Percentiles rank a stretch among this genome's conserved stretches.
Conservation (phyloP, 495 filamentous ascomycete genomes). For the Parathielavia appendiculata region DNA sequence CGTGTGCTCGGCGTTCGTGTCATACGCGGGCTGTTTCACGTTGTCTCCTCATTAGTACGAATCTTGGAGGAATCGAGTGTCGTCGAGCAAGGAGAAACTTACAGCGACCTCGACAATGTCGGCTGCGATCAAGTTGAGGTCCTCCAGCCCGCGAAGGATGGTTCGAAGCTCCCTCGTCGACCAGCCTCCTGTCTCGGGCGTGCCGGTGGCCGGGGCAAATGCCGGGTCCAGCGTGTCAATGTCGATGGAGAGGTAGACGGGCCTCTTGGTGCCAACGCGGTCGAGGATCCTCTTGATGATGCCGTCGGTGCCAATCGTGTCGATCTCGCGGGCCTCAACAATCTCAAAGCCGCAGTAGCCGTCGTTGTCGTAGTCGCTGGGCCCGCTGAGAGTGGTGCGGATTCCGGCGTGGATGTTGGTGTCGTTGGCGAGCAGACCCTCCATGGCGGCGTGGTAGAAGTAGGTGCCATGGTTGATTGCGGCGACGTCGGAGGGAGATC, state of each 20-base stretch:
- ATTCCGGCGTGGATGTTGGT: conserved; percentile 73
- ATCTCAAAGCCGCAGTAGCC: conserved; percentile 64
- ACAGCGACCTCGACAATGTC: conserved; percentile 79
- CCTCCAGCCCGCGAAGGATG: conserved; percentile 65
- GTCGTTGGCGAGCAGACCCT: conserved; percentile 67
- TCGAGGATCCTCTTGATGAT: conserved; percentile 58
- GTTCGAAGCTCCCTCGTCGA: conserved; percentile 67
- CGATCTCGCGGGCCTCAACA: conserved; percentile 68
- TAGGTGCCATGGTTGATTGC: conserved; percentile 79
- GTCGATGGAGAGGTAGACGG: conserved; percentile 70
- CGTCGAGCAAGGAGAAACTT: no score
- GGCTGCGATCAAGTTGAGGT: conserved; percentile 65
- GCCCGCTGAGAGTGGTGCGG: conserved; percentile 65
- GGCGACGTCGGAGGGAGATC: conserved; percentile 54
- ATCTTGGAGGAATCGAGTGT: no score
- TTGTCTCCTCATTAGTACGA: background rate
- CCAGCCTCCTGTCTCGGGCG: conserved; percentile 74
- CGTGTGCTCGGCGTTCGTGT: conserved; percentile 80
- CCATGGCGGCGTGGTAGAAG: conserved; percentile 76
- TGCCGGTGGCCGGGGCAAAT: conserved; percentile 67
- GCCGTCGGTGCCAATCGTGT: conserved; percentile 58
- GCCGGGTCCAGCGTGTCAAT: conserved; percentile 73
- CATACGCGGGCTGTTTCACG: conserved; percentile 66
- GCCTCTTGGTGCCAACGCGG: conserved; percentile 57
- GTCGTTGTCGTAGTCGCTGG: conserved; percentile 67